Evolutionary conservation across 306 rosid genomes (phyloP).

Genomic region (Prinsepia uniflora): DNA sequence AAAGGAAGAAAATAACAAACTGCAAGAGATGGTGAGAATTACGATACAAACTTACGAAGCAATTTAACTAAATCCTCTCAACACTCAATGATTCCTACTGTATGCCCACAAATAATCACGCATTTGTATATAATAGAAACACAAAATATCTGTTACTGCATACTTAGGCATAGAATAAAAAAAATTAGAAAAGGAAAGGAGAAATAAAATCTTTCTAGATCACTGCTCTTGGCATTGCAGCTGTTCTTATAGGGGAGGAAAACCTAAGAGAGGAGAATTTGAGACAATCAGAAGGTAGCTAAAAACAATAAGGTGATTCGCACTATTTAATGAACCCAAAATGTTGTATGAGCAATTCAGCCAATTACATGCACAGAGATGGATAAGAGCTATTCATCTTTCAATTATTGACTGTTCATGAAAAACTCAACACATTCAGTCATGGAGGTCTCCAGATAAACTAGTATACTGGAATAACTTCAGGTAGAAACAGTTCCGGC

Average conservation of each 20-base stretch:
- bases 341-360: not conserved
- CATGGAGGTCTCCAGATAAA: not conserved
- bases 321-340: not conserved
- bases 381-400: not conserved
- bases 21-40: not conserved
- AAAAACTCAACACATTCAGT: not conserved
- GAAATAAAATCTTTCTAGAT: not conserved
- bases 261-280: no score
- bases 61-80: not conserved
- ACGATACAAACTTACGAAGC: not conserved
- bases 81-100: not conserved
- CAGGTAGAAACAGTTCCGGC: not conserved
- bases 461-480: not conserved
- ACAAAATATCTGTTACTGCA: not conserved
- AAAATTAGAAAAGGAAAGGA: not conserved
- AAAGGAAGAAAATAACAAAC: not conserved
- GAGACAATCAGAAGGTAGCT: no score
- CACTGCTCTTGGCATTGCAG: not conserved
- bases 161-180: not conserved
- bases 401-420: not conserved
- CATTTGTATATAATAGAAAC: not conserved
- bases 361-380: not conserved
- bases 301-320: no score
- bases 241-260: no score
- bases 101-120: constrained; percentile 6